phyloP scores from a whole-genome alignment of 768 basidiomycete species.

The Rhizopogon rudus region DNA sequence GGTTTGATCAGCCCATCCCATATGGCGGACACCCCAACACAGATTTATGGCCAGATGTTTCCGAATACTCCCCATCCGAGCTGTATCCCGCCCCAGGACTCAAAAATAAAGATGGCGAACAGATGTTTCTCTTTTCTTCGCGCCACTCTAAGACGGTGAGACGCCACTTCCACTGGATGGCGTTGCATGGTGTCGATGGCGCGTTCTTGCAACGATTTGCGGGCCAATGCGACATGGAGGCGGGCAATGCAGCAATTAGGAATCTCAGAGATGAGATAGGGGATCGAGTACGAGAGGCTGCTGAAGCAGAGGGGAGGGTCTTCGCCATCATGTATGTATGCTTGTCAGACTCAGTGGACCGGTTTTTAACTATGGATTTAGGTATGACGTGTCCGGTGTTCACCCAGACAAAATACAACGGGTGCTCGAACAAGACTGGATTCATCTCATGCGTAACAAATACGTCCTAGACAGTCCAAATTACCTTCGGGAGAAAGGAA shows the following conservation, averaged over 20 bases:
- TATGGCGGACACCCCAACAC: slow-evolving; percentile 67
- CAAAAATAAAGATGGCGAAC: slow-evolving; percentile 48
- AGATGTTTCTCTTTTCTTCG: slow-evolving; percentile 72
- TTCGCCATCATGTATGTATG: slow-evolving; percentile 75
- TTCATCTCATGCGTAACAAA: slow-evolving; percentile 59
- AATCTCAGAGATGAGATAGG: slow-evolving; percentile 70
- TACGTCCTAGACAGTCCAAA: slow-evolving; percentile 64
- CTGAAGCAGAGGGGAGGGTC: slow-evolving; percentile 75
- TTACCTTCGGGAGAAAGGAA: slow-evolving; percentile 67
- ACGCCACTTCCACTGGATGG: slow-evolving; percentile 66
- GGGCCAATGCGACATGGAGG: slow-evolving; percentile 55
- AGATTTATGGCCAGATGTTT: slow-evolving; percentile 79
- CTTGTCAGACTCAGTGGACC: not conserved
- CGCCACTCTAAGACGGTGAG: slow-evolving; percentile 71
- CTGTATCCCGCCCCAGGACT: slow-evolving; percentile 68
- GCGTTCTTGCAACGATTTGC: slow-evolving; percentile 79
- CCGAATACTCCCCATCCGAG: slow-evolving; percentile 65
- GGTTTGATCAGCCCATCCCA: slow-evolving; percentile 65
- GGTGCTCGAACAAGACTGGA: slow-evolving; percentile 69
- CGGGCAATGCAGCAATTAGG: slow-evolving; percentile 50
- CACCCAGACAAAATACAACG: slow-evolving; percentile 61
- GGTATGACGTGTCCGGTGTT: slow-evolving; percentile 88
- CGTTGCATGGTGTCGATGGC: slow-evolving; percentile 72
- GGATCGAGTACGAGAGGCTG: slow-evolving; percentile 66
- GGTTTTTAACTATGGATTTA: slow-evolving; percentile 19